phyloP scores from a whole-genome alignment of 2,329 filamentous ascomycete species.

The Talaromyces sp. region DNA sequence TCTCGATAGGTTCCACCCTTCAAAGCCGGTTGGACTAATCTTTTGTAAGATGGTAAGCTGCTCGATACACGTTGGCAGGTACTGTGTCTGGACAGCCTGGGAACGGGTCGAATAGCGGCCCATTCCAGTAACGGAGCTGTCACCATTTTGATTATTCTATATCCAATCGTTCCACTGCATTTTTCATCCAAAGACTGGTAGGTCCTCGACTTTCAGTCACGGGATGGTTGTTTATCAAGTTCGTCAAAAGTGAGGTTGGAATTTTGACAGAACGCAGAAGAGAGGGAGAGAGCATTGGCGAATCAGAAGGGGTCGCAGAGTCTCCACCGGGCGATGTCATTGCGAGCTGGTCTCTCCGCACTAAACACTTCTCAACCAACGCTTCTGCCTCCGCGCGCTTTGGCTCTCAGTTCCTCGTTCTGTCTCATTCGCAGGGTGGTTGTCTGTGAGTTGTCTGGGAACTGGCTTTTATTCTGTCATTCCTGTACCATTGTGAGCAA shows the following conservation, averaged over 20 bases:
- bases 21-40: not conserved
- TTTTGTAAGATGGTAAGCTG: slow-evolving; percentile 1
- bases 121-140: slow-evolving; percentile 13
- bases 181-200: not conserved
- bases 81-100: slow-evolving; percentile 8
- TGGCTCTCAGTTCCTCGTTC: not conserved
- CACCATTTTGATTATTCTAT: slow-evolving; percentile 12
- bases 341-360: slow-evolving; percentile 9
- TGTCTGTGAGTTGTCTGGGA: no score
- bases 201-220: not conserved
- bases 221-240: not conserved
- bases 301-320: slow-evolving; percentile 11
- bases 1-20: slow-evolving; percentile 12
- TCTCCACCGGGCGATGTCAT: slow-evolving; percentile 17
- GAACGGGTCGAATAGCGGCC: slow-evolving; percentile 5
- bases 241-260: not conserved
- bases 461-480: not conserved
- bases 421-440: not conserved
- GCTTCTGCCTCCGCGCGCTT: slow-evolving; percentile 12
- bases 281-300: slow-evolving; percentile 13
- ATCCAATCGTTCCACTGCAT: not conserved
- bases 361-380: slow-evolving; percentile 1
- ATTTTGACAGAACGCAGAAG: not conserved
- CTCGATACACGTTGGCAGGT: slow-evolving; percentile 8
- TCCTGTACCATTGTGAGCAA: not conserved